Evolutionary conservation across 139 green algal genomes (phyloP), one percentile per base, ranked within the genome.

Genomic region (Chlamydomonas schloesseri): DNA sequence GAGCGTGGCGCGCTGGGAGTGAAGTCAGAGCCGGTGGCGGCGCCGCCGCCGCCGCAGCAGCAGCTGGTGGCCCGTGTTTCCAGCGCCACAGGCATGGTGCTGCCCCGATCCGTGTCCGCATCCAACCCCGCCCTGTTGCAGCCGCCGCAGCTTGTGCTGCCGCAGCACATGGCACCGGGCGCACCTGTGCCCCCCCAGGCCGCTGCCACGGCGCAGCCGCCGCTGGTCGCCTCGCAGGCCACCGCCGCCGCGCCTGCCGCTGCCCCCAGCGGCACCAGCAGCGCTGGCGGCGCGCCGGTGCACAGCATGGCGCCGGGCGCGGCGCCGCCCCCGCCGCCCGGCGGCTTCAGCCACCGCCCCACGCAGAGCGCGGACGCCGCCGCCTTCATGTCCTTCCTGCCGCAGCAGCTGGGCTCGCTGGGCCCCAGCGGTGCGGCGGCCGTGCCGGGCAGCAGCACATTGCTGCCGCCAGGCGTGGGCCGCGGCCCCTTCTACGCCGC

Each of bases 341-440:
- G 14, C 29, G 31, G n/a, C 17, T 46, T 31, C 28, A 20, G 33
- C 33, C 81, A 87, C 68, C 81, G 81, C 2, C 33, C 68, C 53
- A 87, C 81, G 26, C 81, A 87, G 69, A 87, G 81, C 81, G 81
- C 81, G 17, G 81, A 87, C 55, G 68, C 69, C 1, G 50, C 69
- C 1, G 72, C 26, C 11, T 23, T 71, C 26, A 69, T 76, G 65
- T n/a, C 3, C 14, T 20, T 84, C 8, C 42, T 37, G 42, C 47
- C 78, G 20, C 78, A 84, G 64, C 42, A 84, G 64, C 42, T 84
- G 29, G 76, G 76, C 1, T 11, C 58, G 26, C 33, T 24, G 33
- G 34, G 58, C 17, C 23, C 29, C 36, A 50, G 42, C 14, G 31
- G 42, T 20, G 42, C 42, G 11, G 70, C 28, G 34, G 13, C 70